A percentile compares a stretch with the other conserved stretches of the same genome.
Conservation (phyloP, 2,329 filamentous ascomycete species). For the Trichophyton benhamiae region DNA sequence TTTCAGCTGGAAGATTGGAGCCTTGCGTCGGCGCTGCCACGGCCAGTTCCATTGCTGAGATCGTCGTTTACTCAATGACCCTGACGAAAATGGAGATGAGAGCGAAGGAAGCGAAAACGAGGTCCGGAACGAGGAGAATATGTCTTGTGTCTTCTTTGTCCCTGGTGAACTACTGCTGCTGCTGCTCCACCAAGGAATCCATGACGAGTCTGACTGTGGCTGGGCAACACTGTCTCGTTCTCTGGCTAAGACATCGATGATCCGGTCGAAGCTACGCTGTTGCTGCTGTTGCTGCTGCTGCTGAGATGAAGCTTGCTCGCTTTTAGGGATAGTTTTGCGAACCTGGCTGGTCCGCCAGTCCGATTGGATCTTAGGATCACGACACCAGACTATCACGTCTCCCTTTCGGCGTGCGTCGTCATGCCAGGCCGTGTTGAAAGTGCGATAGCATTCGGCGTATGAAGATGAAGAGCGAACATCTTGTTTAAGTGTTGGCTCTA, state of each 20-base stretch:
- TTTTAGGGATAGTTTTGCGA: slow-evolving; percentile 2
- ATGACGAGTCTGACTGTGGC: not conserved
- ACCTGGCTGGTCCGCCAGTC: slow-evolving; percentile 23
- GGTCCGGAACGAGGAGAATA: not conserved
- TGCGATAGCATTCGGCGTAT: slow-evolving; percentile 48
- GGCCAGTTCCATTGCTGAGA: slow-evolving; percentile 8
- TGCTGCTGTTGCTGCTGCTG: slow-evolving; percentile 16
- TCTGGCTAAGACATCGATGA: slow-evolving; percentile 23
- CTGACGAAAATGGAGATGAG: slow-evolving; percentile 5
- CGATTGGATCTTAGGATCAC: slow-evolving; percentile 27
- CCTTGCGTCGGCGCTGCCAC: slow-evolving; percentile 8
- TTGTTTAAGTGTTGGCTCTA: slow-evolving; percentile 39
- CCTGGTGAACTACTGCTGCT: not conserved
- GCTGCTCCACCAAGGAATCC: not conserved
- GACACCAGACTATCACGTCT: slow-evolving; percentile 52
- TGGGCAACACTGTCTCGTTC: slow-evolving; percentile 8
- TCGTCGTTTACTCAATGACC: not conserved
- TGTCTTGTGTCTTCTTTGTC: not conserved
- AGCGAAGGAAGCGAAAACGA: not conserved
- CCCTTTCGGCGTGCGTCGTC: slow-evolving; percentile 49
- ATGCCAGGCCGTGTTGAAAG: slow-evolving; percentile 51
- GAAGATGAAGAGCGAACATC: slow-evolving; percentile 32
- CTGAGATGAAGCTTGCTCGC: not conserved
- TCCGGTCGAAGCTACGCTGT: slow-evolving; percentile 26
- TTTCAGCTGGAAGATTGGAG: not conserved